Evolutionary conservation across 352 stramenopile genomes (phyloP), one percentile per base, ranked within the genome.

Genomic region (Blastocystis hominis): DNA sequence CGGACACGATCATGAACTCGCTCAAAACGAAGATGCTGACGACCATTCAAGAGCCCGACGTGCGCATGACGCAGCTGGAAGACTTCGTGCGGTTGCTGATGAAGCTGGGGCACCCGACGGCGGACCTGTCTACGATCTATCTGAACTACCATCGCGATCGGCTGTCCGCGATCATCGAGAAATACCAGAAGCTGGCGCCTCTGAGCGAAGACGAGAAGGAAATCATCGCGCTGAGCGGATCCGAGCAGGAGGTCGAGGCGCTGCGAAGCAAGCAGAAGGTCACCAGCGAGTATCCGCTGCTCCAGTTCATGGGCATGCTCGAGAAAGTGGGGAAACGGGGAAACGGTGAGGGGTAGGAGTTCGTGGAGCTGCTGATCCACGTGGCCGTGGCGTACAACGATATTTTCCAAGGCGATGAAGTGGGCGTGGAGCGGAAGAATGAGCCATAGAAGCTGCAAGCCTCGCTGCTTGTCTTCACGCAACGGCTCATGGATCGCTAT

Each of bases 1-100:
- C 93, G 6, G 92, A 95, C 64, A 92, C 93, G 75, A 95, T 95
- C 86, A 94, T 95, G 40, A 90, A 91, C 34, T 90, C 94, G 68
- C 90, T 96, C 36, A 89, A 93, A 59, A 87, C 91, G 24, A 78
- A 93, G 66, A 89, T 95, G 40, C 90, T 84, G 30, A 10, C 53
- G 20, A 36, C 54, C 24, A 66, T 84, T 36, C 72, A 84, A 40
- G 72, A 84, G 54, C 54, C 54, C 5, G 30, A 15, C 42, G 70
- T 84, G 5, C 54, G 20, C 17, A 66, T 70, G 59, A 84, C 59
- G 40, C 59, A 24, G 5, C 36, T 84, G 59, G 72, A 84, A 20
- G 54, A 84, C 38, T 84, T 62, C 17, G 72, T 84, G 5, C 72
- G 72, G 70, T 34, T 84, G n/a, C 59, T 84, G 24, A 70, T 66